Percentiles rank a stretch among this genome's conserved stretches.
Conservation (phyloP, 148 eudicot species). For the Polygonum aviculare region DNA sequence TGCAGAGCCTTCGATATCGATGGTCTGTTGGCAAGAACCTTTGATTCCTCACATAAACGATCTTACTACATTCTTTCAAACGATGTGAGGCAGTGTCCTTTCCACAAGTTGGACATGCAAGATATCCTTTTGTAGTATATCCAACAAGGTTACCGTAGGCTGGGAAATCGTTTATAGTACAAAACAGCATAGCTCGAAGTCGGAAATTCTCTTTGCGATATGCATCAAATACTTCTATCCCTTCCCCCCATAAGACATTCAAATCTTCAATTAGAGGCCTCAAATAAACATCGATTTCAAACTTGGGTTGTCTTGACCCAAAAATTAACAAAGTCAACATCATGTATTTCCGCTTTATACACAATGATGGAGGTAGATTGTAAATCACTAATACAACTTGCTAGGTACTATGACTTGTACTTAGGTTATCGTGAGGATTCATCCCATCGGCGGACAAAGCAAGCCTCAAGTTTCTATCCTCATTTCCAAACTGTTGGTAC, state of each 20-base stretch:
- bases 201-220: constrained; percentile 6
- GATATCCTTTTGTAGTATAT: constrained; percentile 4
- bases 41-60: background rate
- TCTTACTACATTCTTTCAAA: background rate
- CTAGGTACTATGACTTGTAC: background rate
- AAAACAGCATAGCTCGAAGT: constrained; percentile 10
- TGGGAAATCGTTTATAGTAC: constrained; percentile 19
- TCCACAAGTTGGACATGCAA: constrained; percentile 12
- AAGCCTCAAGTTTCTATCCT: constrained; percentile 13
- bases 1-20: background rate
- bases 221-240: constrained; percentile 14
- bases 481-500: constrained; percentile 5
- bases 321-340: constrained; percentile 12
- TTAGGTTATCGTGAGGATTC: background rate
- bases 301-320: constrained; percentile 8
- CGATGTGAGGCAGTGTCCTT: background rate
- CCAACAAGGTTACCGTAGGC: constrained; percentile 15
- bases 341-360: background rate
- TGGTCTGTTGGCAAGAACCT: background rate
- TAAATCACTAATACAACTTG: constrained; percentile 11
- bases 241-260: constrained; percentile 16
- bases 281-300: constrained; percentile 13
- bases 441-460: constrained; percentile 20
- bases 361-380: constrained; percentile 13
- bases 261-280: constrained; percentile 12